phyloP scores from a whole-genome alignment of 108 stramenopile species.

The Nitzschia sp. region DNA sequence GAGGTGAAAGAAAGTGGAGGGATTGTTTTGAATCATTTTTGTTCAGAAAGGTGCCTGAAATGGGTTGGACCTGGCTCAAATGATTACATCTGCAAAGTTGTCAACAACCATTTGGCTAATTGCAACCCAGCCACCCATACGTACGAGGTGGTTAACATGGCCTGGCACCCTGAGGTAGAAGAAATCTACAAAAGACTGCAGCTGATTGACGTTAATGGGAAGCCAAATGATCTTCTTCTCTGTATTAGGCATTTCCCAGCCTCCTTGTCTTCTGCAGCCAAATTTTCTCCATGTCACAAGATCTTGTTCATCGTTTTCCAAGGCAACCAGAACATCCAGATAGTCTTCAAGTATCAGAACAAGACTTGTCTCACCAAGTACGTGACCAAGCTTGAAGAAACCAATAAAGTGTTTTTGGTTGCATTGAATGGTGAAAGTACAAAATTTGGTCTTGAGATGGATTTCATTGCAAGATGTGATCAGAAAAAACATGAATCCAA shows the following conservation, averaged over 20 bases:
- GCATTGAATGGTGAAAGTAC: background rate
- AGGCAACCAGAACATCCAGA: background rate
- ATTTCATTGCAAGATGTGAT: background rate
- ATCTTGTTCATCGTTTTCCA: background rate
- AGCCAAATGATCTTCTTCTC: background rate
- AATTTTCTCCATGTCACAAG: background rate
- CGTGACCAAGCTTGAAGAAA: background rate
- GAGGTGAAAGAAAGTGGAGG: background rate
- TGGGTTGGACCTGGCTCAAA: background rate
- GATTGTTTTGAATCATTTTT: background rate
- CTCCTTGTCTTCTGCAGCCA: background rate
- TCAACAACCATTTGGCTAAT: background rate
- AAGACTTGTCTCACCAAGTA: background rate
- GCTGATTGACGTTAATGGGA: background rate
- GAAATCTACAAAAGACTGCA: background rate
- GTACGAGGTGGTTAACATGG: background rate
- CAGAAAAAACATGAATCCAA: background rate
- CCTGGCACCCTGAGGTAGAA: background rate
- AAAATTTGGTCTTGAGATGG: background rate
- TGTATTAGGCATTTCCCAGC: background rate
- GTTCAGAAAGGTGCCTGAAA: background rate
- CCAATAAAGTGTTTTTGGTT: background rate
- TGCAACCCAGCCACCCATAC: background rate
- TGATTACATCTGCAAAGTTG: background rate
- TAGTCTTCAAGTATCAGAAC: background rate